Evolutionary conservation across 2,329 filamentous ascomycete species (phyloP).

Genomic region (Apiospora sp.): DNA sequence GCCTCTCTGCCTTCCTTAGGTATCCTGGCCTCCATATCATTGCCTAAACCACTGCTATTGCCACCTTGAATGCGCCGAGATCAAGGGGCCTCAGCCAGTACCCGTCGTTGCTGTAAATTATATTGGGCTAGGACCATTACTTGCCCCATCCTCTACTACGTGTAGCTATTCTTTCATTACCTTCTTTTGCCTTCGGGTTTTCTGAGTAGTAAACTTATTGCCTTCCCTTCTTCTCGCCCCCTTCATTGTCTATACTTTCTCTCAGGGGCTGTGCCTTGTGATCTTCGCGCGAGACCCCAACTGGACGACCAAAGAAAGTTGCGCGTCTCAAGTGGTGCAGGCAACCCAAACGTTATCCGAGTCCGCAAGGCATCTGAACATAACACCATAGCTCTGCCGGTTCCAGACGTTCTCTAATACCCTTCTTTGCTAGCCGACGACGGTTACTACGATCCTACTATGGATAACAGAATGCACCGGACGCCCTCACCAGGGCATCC

Average conservation of each 20-base stretch:
- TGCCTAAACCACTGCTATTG: slow-evolving; percentile 3
- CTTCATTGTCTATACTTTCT: slow-evolving; percentile 10
- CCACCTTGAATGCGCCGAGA: slow-evolving; percentile 9
- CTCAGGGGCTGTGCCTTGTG: slow-evolving; percentile 24
- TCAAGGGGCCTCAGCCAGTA: background rate
- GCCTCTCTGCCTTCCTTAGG: background rate
- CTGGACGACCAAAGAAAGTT: slow-evolving; percentile 16
- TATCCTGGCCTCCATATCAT: slow-evolving; percentile 2
- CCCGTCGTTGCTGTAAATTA: background rate
- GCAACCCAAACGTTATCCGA: slow-evolving; percentile 10
- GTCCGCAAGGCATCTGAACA: slow-evolving; percentile 9
- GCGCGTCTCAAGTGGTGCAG: slow-evolving; percentile 21
- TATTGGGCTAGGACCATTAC: background rate
- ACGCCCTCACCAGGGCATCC: slow-evolving; percentile 82
- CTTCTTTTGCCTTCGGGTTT: slow-evolving; percentile 13
- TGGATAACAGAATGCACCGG: slow-evolving; percentile 64
- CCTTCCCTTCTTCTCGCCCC: slow-evolving; percentile 6
- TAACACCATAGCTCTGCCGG: slow-evolving; percentile 17
- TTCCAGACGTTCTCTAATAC: slow-evolving; percentile 19
- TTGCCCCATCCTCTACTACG: background rate
- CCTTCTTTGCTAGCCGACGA: slow-evolving; percentile 58
- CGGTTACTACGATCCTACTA: slow-evolving; percentile 64
- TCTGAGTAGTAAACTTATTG: background rate
- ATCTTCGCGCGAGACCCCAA: background rate
- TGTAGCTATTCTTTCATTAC: background rate